Percentiles rank a stretch among this genome's conserved stretches.
Conservation (phyloP, 768 basidiomycete species). For the Ramaria sp. region DNA sequence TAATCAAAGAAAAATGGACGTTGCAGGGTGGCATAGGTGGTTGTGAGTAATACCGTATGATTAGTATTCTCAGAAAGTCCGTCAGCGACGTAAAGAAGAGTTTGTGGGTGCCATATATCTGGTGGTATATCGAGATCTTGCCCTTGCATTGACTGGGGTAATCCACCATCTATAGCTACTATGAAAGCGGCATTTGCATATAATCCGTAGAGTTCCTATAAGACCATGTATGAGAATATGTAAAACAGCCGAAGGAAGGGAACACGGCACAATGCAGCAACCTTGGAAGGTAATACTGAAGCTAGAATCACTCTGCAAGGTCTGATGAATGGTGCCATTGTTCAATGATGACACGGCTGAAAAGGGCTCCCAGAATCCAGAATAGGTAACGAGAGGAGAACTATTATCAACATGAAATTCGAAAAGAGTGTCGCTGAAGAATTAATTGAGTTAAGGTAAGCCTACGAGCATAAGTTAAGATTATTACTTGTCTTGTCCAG, state of each 20-base stretch:
- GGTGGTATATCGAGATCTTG: background rate
- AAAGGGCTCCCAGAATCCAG: background rate
- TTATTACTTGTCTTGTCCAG: background rate
- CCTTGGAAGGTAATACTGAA: constrained; percentile 3
- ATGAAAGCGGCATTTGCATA: constrained; percentile 20
- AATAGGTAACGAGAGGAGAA: background rate
- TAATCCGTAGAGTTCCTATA: constrained; percentile 27
- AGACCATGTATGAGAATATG: constrained; percentile 24
- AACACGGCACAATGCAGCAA: constrained; percentile 10
- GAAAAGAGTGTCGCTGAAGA: background rate
- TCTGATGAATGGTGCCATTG: constrained; percentile 8
- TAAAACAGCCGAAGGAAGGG: constrained; percentile 18
- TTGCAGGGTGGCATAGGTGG: background rate
- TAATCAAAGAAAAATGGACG: constrained; percentile 7
- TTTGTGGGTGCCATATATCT: background rate
- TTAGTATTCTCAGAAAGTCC: background rate
- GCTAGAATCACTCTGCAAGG: background rate
- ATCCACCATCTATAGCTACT: constrained; percentile 20
- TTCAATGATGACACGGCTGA: constrained; percentile 2
- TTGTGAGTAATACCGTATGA: background rate
- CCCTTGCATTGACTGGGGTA: constrained; percentile 1
- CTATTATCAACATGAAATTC: background rate
- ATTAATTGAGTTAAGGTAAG: constrained; percentile 12
- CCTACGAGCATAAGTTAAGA: background rate
- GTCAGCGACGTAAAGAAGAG: constrained; percentile 1